Percentiles rank a stretch among this genome's conserved stretches.
phyloP scores from a whole-genome alignment of 208 protist genomes.

The Entamoeba dispar region DNA sequence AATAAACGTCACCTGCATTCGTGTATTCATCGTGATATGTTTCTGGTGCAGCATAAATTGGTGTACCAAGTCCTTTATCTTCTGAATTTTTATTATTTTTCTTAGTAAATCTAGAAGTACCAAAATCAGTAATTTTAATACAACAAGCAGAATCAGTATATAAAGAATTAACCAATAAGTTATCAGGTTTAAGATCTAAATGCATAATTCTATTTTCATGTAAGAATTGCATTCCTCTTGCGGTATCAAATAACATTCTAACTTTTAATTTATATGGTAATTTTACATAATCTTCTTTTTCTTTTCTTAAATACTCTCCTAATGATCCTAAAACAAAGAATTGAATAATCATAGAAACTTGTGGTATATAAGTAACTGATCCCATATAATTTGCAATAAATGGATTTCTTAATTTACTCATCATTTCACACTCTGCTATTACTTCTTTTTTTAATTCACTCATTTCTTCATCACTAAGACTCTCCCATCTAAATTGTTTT shows the following conservation, averaged over 20 bases:
- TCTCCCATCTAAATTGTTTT: background rate
- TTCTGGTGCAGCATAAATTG: background rate
- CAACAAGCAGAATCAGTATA: background rate
- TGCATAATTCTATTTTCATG: background rate
- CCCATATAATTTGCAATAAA: background rate
- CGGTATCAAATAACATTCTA: background rate
- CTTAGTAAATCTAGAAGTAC: background rate
- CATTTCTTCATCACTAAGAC: background rate
- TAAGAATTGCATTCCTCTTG: background rate
- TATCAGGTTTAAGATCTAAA: background rate
- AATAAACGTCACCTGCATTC: background rate
- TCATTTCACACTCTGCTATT: background rate
- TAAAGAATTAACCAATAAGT: background rate
- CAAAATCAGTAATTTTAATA: conserved; percentile 1
- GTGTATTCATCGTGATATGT: background rate
- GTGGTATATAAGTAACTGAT: background rate
- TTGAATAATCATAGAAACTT: background rate
- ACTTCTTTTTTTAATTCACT: background rate
- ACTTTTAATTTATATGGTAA: background rate
- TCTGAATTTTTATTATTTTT: background rate
- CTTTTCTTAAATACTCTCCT: background rate
- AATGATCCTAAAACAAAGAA: background rate
- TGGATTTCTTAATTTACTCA: background rate
- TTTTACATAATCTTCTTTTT: background rate
- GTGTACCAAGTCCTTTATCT: background rate